Evolutionary conservation across 176 grass and related monocot genomes (phyloP).

Genomic region (Aegilops sharonensis): DNA sequence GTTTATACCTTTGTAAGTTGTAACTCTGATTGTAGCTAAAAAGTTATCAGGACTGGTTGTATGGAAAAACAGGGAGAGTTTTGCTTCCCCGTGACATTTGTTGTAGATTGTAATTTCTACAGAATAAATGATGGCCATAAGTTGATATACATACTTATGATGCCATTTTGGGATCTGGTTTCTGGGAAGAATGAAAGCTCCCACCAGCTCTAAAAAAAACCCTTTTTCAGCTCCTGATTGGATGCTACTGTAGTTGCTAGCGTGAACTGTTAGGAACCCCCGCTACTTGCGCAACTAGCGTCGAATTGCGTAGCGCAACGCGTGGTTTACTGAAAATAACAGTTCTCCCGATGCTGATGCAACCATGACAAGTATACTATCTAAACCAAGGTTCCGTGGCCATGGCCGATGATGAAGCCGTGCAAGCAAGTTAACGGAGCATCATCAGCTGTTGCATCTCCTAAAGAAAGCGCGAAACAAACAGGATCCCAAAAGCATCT

Average conservation of each 20-base stretch:
- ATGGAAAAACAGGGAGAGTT: background rate
- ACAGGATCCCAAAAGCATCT: background rate
- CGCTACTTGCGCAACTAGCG: background rate
- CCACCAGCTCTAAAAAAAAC: background rate
- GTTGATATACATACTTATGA: background rate
- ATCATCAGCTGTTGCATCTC: background rate
- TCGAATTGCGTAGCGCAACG: background rate
- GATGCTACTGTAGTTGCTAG: background rate
- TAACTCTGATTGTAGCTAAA: background rate
- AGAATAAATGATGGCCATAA: background rate
- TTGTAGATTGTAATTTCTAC: background rate
- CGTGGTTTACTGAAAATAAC: background rate
- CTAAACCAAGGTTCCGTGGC: background rate
- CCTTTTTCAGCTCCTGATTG: background rate
- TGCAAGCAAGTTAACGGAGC: background rate
- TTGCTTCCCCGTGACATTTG: background rate
- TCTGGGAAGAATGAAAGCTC: background rate
- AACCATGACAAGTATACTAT: too few species aligned
- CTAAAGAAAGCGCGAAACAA: background rate
- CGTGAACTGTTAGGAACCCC: background rate
- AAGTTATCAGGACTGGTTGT: background rate
- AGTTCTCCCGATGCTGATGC: background rate
- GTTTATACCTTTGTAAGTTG: slow-evolving; percentile 23
- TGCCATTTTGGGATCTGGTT: background rate
- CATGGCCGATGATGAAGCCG: background rate